phyloP scores from a whole-genome alignment of 1,284 basidiomycete species.

The Marasmius tenuissimus region DNA sequence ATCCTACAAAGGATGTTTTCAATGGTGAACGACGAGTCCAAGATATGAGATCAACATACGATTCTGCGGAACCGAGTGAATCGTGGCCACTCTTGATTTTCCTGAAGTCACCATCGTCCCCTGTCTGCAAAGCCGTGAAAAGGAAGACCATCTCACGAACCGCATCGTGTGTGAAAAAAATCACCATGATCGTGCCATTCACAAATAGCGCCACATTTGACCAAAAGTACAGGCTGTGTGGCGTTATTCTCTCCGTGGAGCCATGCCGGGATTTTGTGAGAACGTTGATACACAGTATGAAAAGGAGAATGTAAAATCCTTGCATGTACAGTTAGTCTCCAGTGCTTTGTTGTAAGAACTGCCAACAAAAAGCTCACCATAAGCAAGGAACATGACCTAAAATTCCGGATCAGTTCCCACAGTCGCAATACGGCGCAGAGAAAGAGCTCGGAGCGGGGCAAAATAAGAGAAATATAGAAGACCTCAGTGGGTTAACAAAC shows the following conservation, averaged over 20 bases:
- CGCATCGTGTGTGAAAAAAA: not conserved
- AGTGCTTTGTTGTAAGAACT: not conserved
- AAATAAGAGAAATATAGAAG: too few relatives aligned
- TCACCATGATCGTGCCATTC: not conserved
- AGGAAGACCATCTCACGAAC: not conserved
- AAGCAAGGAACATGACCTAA: not conserved
- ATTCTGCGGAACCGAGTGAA: not conserved
- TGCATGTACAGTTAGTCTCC: not conserved
- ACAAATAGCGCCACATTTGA: not conserved
- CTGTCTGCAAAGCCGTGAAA: not conserved
- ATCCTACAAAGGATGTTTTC: too few relatives aligned
- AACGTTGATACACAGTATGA: not conserved
- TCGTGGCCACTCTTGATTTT: not conserved
- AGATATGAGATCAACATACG: not conserved
- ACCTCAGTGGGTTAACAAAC: too few relatives aligned
- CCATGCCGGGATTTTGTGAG: not conserved
- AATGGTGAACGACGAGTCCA: too few relatives aligned
- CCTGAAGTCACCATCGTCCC: not conserved
- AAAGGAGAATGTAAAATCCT: not conserved
- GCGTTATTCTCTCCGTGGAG: not conserved
- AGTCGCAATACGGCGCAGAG: too few relatives aligned
- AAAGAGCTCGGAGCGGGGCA: too few relatives aligned
- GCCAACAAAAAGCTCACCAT: not conserved
- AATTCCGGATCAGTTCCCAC: not conserved
- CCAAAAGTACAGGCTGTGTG: not conserved